Base-by-base conservation (phyloP, 345 rosid species). In the Brassica incana region DNA sequence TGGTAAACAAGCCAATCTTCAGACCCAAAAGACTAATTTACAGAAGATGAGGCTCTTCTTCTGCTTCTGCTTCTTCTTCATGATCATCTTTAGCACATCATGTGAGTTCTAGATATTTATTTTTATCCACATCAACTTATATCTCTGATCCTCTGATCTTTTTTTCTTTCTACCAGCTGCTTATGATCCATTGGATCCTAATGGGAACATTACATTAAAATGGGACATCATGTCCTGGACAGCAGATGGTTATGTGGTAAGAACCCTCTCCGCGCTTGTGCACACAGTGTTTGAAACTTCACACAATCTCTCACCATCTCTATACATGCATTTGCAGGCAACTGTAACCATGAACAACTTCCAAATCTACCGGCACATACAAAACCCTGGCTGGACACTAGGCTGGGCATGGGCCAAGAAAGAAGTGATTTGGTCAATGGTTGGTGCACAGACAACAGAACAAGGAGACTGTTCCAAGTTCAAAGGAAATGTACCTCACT, bases 401-500 rank as follows among this genome's bases (percentile, higher is more conserved):
- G 92, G 97, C 2, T 92, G 97, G 98, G 79, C 92, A 73, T 92
- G 97, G 98, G 92, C 93, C 5, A 90, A 92, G 83, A 92, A 94
- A 80, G 97, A 94, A 79, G 87, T 94, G 76, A 88, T 92, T 69
- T 91, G 94, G 97, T 80, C 91, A 36, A 86, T 91, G 88, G 83
- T 74, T 5, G 98, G 97, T 16, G 89, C 95, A 16, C 97, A 94
- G 79, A 84, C 98, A 23, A 87, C 89, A 2, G 97, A 94, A 67
- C 98, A 94, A 86, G 98, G 98, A 14, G 97, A 94, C 60, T 94
- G 98, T 79, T 92, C 98, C 78, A 94, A 91, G 84, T 94, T 92
- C 86, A 92, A 90, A 75, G 95, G 87, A 2, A 85, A 84, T 61
- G 79, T 91, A 68, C 98, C 98, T 73, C 98, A 91, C 66, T 88